These are phyloP conservation scores for Phytophthora chlamydospora DNA, from an alignment of 352 stramenopile species.

Conservation along the genomic window DNA sequence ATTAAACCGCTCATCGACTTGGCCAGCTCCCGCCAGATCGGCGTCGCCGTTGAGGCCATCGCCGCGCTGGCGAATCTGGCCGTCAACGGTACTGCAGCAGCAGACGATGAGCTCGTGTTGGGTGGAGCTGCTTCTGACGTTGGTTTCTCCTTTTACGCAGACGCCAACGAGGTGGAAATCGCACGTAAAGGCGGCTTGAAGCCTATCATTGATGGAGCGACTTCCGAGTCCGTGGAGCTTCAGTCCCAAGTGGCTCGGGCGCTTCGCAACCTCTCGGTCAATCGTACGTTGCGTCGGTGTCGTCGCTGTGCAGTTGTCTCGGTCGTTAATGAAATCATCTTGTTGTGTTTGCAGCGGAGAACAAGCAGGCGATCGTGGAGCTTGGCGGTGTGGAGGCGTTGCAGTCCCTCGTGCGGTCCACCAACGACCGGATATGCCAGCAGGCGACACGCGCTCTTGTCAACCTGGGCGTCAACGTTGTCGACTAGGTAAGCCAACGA, in stretches of 20 bases:
- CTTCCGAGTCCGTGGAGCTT: slow-evolving; percentile 83
- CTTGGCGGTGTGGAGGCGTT: slow-evolving; percentile 84
- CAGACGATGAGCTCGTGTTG: neutral
- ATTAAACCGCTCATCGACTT: slow-evolving; percentile 89
- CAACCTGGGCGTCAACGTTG: slow-evolving; percentile 87
- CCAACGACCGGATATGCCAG: slow-evolving; percentile 90
- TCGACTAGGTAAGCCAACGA: slow-evolving; percentile 48
- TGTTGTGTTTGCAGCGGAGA: slow-evolving; percentile 60
- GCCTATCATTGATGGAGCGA: slow-evolving; percentile 89
- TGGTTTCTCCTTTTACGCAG: slow-evolving; percentile 40
- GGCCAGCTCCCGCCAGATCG: slow-evolving; percentile 82
- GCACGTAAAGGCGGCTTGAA: slow-evolving; percentile 87
- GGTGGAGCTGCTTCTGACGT: neutral
- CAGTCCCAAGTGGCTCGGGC: slow-evolving; percentile 90
- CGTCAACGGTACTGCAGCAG: slow-evolving; percentile 81
- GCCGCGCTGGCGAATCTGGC: slow-evolving; percentile 95
- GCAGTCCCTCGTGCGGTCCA: slow-evolving; percentile 76
- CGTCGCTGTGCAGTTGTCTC: neutral
- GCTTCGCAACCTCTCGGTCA: slow-evolving; percentile 94
- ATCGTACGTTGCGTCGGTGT: slow-evolving; percentile 61
- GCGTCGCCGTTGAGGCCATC: slow-evolving; percentile 91
- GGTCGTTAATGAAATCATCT: neutral
- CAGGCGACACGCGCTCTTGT: slow-evolving; percentile 88
- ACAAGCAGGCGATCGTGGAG: slow-evolving; percentile 90
- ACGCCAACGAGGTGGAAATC: slow-evolving; percentile 93